phyloP scores from a whole-genome alignment of 2,329 filamentous ascomycete species.

The Helotiales sp. region DNA sequence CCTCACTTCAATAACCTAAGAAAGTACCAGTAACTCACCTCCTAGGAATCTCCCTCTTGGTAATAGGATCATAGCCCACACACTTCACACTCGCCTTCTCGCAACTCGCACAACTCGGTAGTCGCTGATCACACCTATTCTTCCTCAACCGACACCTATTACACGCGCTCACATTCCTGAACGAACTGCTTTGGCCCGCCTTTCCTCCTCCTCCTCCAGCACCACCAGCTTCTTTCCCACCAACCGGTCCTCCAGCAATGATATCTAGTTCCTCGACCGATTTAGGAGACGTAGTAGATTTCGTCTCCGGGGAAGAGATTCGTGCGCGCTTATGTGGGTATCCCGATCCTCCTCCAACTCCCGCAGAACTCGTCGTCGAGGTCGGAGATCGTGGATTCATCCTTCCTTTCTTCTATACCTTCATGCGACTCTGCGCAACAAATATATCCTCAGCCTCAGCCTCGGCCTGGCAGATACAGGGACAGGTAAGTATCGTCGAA shows the following conservation, averaged over 20 bases:
- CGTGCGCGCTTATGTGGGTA: constrained; percentile 59
- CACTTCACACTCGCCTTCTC: constrained; percentile 91
- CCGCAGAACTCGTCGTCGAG: constrained; percentile 38
- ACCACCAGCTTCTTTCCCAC: constrained; percentile 14
- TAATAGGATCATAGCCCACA: constrained; percentile 94
- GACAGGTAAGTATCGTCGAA: no score
- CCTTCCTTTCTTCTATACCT: constrained; percentile 3
- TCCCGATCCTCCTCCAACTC: constrained; percentile 20
- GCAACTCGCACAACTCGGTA: constrained; percentile 88
- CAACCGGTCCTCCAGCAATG: background rate
- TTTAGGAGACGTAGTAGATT: constrained; percentile 31
- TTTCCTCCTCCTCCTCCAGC: constrained; percentile 43
- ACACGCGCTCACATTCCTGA: constrained; percentile 90
- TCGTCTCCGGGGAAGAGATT: constrained; percentile 47
- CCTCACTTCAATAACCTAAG: background rate
- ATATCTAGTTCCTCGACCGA: constrained; percentile 22
- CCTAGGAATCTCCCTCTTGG: constrained; percentile 90
- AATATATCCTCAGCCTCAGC: no score
- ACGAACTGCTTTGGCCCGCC: constrained; percentile 62
- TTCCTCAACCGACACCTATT: constrained; percentile 90
- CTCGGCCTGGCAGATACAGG: background rate
- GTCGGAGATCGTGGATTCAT: constrained; percentile 51
- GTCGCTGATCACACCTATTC: constrained; percentile 90
- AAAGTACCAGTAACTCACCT: constrained; percentile 43
- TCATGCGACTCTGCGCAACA: background rate